These are phyloP conservation scores for Sugiyamaella mastotermitis DNA, from an alignment of 805 yeast genomes.

Conservation along the genomic window DNA sequence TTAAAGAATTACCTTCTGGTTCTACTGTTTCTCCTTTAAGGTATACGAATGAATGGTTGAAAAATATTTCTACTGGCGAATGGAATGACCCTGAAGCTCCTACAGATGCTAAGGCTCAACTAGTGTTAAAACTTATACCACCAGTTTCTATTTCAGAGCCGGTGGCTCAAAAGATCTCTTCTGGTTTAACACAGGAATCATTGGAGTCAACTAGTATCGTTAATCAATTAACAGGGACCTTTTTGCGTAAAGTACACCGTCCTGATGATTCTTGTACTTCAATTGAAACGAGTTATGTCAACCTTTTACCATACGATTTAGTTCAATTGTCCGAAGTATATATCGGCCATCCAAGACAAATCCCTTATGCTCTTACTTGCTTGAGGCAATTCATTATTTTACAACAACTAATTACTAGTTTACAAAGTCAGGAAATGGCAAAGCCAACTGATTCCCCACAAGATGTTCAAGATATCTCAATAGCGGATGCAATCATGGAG, in stretches of 20 bases:
- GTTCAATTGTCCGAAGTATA: constrained; percentile 26
- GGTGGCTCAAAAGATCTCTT: constrained; percentile 14
- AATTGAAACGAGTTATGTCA: constrained; percentile 21
- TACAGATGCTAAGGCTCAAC: constrained; percentile 27
- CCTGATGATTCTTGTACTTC: constrained; percentile 12
- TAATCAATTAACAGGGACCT: constrained; percentile 7
- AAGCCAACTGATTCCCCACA: constrained; percentile 5
- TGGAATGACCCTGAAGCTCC: constrained; percentile 16
- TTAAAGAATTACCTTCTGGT: background rate
- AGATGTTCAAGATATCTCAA: constrained; percentile 11
- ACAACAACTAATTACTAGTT: constrained; percentile 9
- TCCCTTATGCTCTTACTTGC: constrained; percentile 21
- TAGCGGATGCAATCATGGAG: constrained; percentile 19
- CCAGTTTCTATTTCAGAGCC: constrained; percentile 26
- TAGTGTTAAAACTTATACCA: constrained; percentile 30
- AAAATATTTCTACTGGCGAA: constrained; percentile 5
- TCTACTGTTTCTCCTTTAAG: constrained; percentile 3
- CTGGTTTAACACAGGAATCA: constrained; percentile 1
- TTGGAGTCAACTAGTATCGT: background rate
- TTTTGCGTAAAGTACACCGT: constrained; percentile 8
- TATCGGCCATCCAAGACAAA: constrained; percentile 23
- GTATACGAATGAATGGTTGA: constrained; percentile 22
- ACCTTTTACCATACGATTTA: constrained; percentile 23
- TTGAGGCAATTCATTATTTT: constrained; percentile 15
- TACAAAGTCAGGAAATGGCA: constrained; percentile 2